Evolutionary conservation across 1,139 yeast genomes (phyloP).

Genomic region (Geotrichum klebahnii): DNA sequence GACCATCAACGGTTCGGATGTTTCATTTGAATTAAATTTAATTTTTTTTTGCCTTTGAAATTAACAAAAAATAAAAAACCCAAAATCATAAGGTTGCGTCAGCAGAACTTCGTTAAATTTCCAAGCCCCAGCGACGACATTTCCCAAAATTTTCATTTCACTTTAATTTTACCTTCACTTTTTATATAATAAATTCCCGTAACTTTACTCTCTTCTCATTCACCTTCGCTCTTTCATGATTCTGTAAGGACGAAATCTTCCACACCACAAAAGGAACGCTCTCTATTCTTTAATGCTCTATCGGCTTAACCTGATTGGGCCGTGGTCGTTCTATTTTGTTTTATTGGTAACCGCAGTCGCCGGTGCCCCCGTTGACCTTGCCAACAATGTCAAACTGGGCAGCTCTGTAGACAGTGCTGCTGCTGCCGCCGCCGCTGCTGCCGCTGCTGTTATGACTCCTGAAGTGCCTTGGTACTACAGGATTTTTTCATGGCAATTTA

Average conservation of each 20-base stretch:
- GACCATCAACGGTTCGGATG: too few relatives aligned
- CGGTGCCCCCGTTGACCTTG: neutral
- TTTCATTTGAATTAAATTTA: too few relatives aligned
- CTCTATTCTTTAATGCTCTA: slow-evolving; percentile 1
- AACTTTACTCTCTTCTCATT: neutral
- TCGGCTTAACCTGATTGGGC: neutral
- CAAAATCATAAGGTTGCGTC: too few relatives aligned
- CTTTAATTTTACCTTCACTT: neutral
- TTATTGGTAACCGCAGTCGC: neutral
- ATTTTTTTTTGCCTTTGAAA: neutral
- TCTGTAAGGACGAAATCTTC: neutral
- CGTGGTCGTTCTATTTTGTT: neutral
- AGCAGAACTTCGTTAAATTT: too few relatives aligned
- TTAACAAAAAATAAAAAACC: too few relatives aligned
- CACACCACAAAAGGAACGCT: neutral
- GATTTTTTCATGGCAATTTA: slow-evolving; percentile 18
- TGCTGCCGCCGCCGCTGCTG: slow-evolving; percentile 1
- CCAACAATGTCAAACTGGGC: neutral
- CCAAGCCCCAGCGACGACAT: too few relatives aligned
- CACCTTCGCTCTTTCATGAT: neutral
- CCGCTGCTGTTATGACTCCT: neutral
- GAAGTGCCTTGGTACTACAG: slow-evolving; percentile 13
- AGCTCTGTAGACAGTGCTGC: too few relatives aligned
- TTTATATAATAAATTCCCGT: neutral
- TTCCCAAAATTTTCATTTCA: neutral